phyloP scores from a whole-genome alignment of 1,284 basidiomycete species.

The Puccinia hordei region DNA sequence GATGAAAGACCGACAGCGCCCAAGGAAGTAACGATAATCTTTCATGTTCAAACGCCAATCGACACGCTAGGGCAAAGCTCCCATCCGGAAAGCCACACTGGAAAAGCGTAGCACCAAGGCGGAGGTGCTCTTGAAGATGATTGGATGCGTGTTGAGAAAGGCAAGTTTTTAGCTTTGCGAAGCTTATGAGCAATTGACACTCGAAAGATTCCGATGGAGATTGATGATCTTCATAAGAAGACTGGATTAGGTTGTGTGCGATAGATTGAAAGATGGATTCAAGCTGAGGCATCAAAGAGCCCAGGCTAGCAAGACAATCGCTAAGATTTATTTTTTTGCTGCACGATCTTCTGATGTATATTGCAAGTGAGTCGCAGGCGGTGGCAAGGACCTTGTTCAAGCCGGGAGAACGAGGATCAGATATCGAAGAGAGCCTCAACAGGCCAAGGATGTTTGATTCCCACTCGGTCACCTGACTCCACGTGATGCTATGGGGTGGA shows the following conservation, averaged over 20 bases:
- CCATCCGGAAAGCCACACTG: conserved; percentile 15
- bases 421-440: conserved; percentile 31
- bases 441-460: conserved; percentile 24
- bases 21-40: conserved; percentile 40
- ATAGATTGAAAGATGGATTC: conserved; percentile 3
- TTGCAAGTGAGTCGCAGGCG: conserved; percentile 21
- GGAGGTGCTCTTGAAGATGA: neutral
- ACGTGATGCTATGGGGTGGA: conserved; percentile 51
- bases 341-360: conserved; percentile 23
- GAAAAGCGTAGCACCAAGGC: neutral
- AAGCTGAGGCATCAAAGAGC: conserved; percentile 22
- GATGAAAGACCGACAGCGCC: conserved; percentile 27
- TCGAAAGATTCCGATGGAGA: neutral
- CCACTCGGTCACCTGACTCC: conserved; percentile 49
- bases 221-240: neutral
- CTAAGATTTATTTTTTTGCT: conserved; percentile 22
- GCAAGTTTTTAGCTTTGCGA: conserved; percentile 16
- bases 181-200: conserved; percentile 19
- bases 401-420: conserved; percentile 3
- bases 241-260: neutral
- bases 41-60: conserved; percentile 34
- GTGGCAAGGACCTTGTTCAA: conserved; percentile 19
- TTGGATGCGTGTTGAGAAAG: neutral
- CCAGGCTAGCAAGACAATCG: neutral
- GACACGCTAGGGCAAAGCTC: conserved; percentile 27